Percentiles rank a stretch among this genome's conserved stretches.
These are phyloP conservation scores for Neonectria coccinea DNA, from an alignment of 2,329 filamentous ascomycete species.

Conservation along the genomic window DNA sequence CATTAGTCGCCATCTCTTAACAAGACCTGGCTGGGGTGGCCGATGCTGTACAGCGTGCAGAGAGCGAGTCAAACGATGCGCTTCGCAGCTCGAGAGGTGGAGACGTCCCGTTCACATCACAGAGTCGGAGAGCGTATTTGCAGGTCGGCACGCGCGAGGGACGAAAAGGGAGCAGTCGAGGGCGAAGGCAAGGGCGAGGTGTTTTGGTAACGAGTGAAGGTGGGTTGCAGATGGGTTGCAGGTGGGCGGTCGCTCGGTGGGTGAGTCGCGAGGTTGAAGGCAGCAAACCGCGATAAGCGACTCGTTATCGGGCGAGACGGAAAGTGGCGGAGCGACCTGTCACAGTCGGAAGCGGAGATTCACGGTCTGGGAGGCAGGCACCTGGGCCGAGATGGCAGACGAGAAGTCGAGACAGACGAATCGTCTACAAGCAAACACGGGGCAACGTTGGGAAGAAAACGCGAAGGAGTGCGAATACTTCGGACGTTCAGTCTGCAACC, in stretches of 20 bases:
- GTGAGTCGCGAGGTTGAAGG: constrained; percentile 29
- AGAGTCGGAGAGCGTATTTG: constrained; percentile 23
- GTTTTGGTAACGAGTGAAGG: constrained; percentile 27
- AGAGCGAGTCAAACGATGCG: constrained; percentile 37
- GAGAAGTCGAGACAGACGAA: neutral
- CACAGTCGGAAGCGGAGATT: constrained; percentile 8
- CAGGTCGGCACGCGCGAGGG: neutral
- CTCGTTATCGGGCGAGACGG: constrained; percentile 41
- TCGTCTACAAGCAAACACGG: neutral
- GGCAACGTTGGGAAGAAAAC: neutral
- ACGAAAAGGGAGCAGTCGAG: neutral
- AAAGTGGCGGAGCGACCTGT: constrained; percentile 30
- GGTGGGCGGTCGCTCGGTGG: constrained; percentile 11
- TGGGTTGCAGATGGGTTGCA: constrained; percentile 11
- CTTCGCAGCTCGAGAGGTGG: constrained; percentile 35
- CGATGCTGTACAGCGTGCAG: constrained; percentile 36
- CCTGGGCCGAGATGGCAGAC: neutral
- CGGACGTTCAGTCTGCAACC: neutral
- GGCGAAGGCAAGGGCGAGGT: constrained; percentile 2
- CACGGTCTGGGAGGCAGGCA: neutral
- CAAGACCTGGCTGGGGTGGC: constrained; percentile 34
- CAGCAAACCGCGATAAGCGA: constrained; percentile 45
- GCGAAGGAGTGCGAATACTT: neutral
- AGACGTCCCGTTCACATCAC: constrained; percentile 40
- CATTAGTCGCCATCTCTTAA: constrained; percentile 50